Evolutionary conservation across 805 yeast species (phyloP).

Genomic region (Lipomyces japonicus): DNA sequence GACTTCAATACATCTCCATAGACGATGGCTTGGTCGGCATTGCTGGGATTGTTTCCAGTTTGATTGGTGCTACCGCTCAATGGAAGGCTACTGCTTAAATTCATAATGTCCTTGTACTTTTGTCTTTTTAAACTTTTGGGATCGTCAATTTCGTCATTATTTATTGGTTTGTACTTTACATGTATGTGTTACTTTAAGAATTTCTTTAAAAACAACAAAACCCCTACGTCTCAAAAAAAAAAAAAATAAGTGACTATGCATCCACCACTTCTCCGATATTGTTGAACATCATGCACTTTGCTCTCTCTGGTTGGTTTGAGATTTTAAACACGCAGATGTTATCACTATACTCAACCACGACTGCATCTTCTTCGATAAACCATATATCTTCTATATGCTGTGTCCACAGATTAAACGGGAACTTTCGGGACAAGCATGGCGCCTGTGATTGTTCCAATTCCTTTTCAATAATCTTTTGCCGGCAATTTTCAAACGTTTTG

Average conservation of each 20-base stretch:
- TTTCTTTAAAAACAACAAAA: too few species aligned
- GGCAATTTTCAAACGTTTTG: too few species aligned
- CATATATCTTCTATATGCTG: slow-evolving; percentile 6
- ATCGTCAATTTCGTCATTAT: too few species aligned
- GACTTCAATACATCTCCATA: slow-evolving; percentile 54
- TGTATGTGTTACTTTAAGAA: too few species aligned
- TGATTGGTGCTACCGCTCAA: slow-evolving; percentile 54
- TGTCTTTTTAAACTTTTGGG: too few species aligned
- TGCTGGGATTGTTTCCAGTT: slow-evolving; percentile 79
- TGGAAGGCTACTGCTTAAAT: slow-evolving; percentile 28
- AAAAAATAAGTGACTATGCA: too few species aligned
- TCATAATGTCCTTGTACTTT: too few species aligned
- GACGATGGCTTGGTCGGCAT: slow-evolving; percentile 79
- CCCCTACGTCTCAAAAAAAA: too few species aligned
- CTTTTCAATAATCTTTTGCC: background rate
- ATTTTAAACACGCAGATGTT: slow-evolving; percentile 8
- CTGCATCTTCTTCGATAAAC: slow-evolving; percentile 1
- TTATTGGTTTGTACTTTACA: too few species aligned
- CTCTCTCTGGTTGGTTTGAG: background rate
- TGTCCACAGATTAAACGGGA: background rate
- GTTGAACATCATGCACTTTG: too few species aligned
- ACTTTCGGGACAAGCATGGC: background rate
- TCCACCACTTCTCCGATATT: too few species aligned
- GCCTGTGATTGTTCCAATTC: background rate
- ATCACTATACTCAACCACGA: slow-evolving; percentile 15